These are phyloP conservation scores for Helotiales sp. DNA, from an alignment of 2,329 filamentous ascomycete genomes.

Conservation along the genomic window DNA sequence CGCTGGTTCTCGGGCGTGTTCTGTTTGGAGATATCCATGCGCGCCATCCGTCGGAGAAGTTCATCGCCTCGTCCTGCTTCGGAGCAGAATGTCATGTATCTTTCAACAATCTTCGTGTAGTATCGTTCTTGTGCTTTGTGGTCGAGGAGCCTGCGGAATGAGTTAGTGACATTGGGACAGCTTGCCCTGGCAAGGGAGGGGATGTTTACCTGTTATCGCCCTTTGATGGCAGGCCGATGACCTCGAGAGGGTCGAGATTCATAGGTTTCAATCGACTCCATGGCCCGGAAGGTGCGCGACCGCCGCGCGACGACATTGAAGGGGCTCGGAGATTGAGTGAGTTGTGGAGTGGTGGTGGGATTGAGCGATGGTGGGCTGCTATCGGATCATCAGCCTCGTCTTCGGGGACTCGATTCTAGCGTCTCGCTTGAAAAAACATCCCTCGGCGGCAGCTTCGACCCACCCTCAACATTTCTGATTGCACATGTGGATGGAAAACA, in stretches of 20 bases:
- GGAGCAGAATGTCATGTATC: conserved; percentile 89
- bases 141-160: conserved; percentile 64
- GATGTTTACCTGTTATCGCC: conserved; percentile 76
- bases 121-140: conserved; percentile 81
- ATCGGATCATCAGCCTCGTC: not conserved
- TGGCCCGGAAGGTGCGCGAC: conserved; percentile 55
- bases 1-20: conserved; percentile 30
- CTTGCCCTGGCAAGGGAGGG: not conserved
- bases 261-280: conserved; percentile 77
- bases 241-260: conserved; percentile 77
- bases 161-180: not conserved
- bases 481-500: conserved; percentile 1
- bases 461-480: conserved; percentile 27
- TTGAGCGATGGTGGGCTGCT: not conserved
- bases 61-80: conserved; percentile 72
- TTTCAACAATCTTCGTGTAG: conserved; percentile 84
- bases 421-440: conserved; percentile 2
- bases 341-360: not conserved
- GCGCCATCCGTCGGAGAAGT: conserved; percentile 76
- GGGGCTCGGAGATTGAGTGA: conserved; percentile 6
- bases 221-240: conserved; percentile 86
- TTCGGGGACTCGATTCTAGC: conserved; percentile 3
- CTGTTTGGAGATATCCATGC: conserved; percentile 46
- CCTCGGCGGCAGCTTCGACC: conserved; percentile 13
- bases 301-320: conserved; percentile 40